Conservation (phyloP, 2,329 filamentous ascomycete species). For the Conoideocrella luteorostrata region DNA sequence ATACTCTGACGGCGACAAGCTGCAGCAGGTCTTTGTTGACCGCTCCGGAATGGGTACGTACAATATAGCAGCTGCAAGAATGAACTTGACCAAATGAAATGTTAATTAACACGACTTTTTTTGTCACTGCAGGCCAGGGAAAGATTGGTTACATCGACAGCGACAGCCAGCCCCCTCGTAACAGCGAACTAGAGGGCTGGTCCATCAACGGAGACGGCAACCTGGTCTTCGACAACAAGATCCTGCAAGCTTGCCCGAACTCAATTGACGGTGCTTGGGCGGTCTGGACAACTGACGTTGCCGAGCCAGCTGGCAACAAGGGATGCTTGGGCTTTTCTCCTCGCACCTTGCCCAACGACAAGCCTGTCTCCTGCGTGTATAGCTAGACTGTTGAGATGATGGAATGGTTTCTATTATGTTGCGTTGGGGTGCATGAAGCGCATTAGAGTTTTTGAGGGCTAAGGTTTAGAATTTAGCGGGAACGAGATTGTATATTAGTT, state of each 20-base stretch:
- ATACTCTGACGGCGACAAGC: conserved; percentile 30
- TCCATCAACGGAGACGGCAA: conserved; percentile 33
- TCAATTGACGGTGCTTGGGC: conserved; percentile 35
- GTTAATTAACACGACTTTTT: conserved; percentile 7
- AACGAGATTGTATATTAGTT: too few relatives aligned
- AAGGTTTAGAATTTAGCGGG: too few relatives aligned
- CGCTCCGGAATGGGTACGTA: conserved; percentile 51
- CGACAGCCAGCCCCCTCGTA: conserved; percentile 28
- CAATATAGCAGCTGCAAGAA: too few relatives aligned
- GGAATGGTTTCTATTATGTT: too few relatives aligned
- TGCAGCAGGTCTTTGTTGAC: conserved; percentile 48
- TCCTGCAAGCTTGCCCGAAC: conserved; percentile 48
- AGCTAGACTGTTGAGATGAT: neutral
- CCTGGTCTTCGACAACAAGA: conserved; percentile 37
- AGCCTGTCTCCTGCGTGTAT: conserved; percentile 6
- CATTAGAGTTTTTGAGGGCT: too few relatives aligned
- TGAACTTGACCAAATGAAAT: neutral
- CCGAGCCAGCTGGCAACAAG: neutral
- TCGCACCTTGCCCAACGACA: neutral
- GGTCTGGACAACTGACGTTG: conserved; percentile 26
- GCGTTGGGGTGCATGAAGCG: too few relatives aligned
- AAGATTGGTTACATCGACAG: conserved; percentile 46
- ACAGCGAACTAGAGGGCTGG: conserved; percentile 43
- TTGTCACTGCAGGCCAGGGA: conserved; percentile 41
- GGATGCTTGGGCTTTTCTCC: conserved; percentile 2